Base-by-base conservation (phyloP, 2,329 filamentous ascomycete genomes). In the Sporothrix schenckii region DNA sequence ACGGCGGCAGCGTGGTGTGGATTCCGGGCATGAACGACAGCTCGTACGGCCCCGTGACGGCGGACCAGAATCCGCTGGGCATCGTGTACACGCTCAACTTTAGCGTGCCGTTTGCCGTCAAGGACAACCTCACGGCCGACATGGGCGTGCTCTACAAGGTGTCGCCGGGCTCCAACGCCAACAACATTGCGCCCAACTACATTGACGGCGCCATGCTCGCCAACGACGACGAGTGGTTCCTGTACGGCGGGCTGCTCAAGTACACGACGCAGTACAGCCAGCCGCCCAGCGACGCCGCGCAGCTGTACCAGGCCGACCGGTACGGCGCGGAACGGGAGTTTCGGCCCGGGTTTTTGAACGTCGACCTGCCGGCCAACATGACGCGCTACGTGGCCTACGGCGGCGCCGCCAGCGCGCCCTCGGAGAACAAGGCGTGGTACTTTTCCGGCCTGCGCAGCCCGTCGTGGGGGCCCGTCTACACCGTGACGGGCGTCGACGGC, bases 381-480 rank as follows among this genome's bases (percentile, higher is more conserved):
- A 91, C 86, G 24, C 82, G 86, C 65, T 91, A 90, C 74, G 75
- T 92, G 27, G 86, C 89, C 0, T 88, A 86, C 73, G 90, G 91
- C 21, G 90, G 85, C 1, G 85, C 84, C 0, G 88, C 84, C 13
- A 91, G 82, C 56, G 88, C 86, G 0, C 89, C 90, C 0, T 91
- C 89, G 0, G 90, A 92, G 77, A 89, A 91, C 73, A 84, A 88
- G 74, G 89, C 88, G 0, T 92, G 88, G 81, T 92, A 92, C 74
- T 91, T 92, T 73, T 87, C 88, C 0, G 91, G 91, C 0, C 80
- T 90, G 77, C 84, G 81, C 16, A 83, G 87, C 0, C 77, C 81
- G 0, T 78, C 78, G 14, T 83, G 80, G 75, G 87, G 87, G 0
- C 79, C 82, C 0, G 84, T 91, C 56, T 83, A 81, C 70, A 75